Percentiles rank a stretch among this genome's conserved stretches.
These are phyloP conservation scores for Cytospora schulzeri DNA, from an alignment of 2,329 filamentous ascomycete genomes.

Conservation along the genomic window DNA sequence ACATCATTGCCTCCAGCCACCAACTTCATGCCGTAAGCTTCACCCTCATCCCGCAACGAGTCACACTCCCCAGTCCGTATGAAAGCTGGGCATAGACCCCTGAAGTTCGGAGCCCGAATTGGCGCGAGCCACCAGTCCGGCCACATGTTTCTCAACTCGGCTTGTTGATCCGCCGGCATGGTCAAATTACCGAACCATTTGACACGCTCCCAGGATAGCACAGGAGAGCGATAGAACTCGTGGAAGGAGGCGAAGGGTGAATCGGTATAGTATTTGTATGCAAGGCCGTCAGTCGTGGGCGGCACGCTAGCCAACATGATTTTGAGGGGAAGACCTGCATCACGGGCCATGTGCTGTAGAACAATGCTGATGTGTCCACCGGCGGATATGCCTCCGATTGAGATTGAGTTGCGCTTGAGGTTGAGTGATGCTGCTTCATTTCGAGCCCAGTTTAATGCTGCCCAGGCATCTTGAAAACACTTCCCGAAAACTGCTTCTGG, in stretches of 20 bases:
- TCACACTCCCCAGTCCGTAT: constrained; percentile 41
- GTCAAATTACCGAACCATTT: constrained; percentile 37
- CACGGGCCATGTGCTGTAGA: constrained; percentile 42
- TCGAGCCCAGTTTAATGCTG: constrained; percentile 39
- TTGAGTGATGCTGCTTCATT: constrained; percentile 34
- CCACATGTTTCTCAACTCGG: constrained; percentile 33
- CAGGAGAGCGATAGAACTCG: constrained; percentile 38
- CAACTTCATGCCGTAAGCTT: constrained; percentile 43
- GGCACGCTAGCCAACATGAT: constrained; percentile 41
- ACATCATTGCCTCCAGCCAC: constrained; percentile 41
- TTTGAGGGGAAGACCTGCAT: constrained; percentile 40
- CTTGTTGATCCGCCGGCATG: constrained; percentile 34
- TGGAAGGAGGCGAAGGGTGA: constrained; percentile 40
- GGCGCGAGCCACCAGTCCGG: constrained; percentile 41
- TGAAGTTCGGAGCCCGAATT: constrained; percentile 37
- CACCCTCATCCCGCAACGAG: constrained; percentile 44
- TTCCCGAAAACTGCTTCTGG: constrained; percentile 40
- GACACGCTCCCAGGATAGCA: constrained; percentile 40
- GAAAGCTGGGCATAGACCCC: constrained; percentile 38
- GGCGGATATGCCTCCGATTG: constrained; percentile 43
- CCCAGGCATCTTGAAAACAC: constrained; percentile 42
- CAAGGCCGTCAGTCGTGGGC: constrained; percentile 32
- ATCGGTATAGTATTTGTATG: constrained; percentile 37
- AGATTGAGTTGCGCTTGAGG: constrained; percentile 39
- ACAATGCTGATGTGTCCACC: constrained; percentile 41